Evolutionary conservation across 305 asterid species (phyloP).

Genomic region (Coffea humblotiana): DNA sequence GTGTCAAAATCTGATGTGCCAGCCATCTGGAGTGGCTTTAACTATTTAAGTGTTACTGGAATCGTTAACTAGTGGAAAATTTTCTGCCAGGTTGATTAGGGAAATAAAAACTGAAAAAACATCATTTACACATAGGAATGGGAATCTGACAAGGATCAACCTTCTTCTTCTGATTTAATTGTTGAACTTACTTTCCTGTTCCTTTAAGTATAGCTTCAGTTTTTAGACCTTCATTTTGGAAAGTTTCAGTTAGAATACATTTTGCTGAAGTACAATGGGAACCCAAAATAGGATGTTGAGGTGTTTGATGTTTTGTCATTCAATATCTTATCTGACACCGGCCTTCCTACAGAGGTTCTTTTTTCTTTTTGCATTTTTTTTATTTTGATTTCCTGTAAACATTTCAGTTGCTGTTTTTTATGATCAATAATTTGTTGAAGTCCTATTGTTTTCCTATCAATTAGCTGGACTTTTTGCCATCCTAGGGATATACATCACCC

Average conservation of each 20-base stretch:
- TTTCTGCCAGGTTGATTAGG: background rate
- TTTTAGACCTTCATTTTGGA: background rate
- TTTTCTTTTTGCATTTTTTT: background rate
- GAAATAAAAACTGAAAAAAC: background rate
- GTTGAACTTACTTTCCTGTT: background rate
- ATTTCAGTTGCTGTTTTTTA: background rate
- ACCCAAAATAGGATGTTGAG: too few species aligned
- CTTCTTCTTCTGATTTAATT: background rate
- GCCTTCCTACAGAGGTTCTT: too few species aligned
- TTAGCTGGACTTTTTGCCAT: background rate
- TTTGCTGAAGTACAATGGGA: too few species aligned
- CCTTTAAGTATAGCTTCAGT: background rate
- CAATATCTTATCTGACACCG: too few species aligned
- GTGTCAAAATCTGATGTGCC: too few species aligned
- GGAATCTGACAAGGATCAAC: background rate
- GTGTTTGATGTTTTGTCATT: too few species aligned
- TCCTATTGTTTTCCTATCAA: background rate
- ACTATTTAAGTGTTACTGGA: background rate
- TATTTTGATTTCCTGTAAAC: background rate
- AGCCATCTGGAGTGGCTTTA: background rate
- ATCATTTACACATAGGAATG: background rate
- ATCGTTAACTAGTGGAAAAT: background rate
- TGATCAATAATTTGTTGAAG: background rate
- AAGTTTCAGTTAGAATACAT: too few species aligned
- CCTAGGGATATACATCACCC: background rate